Conservation (phyloP, 345 rosid genomes). For the Aquilaria yunnanensis region DNA sequence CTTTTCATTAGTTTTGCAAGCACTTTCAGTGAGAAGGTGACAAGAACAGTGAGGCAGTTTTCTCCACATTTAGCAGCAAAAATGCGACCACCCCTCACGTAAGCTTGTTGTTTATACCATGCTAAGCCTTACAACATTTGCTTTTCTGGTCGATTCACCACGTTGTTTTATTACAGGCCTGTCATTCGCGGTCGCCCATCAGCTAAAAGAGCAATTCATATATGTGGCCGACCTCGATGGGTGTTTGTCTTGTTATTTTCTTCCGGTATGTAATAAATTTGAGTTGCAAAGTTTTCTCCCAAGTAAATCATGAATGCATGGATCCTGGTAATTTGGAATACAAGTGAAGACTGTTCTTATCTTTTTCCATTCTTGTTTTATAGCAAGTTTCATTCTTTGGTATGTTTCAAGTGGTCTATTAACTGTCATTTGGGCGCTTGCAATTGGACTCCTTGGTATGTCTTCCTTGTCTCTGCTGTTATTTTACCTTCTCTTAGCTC, state of each 20-base stretch:
- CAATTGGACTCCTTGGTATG: slow-evolving; percentile 70
- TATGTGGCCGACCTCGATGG: slow-evolving; percentile 89
- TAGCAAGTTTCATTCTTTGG: slow-evolving; percentile 72
- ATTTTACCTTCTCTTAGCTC: slow-evolving; percentile 3
- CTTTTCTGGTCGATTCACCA: neutral
- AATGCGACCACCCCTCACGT: slow-evolving; percentile 84
- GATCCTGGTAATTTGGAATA: neutral
- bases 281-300: neutral
- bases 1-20: slow-evolving; percentile 78
- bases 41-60: slow-evolving; percentile 69
- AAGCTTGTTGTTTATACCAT: slow-evolving; percentile 10
- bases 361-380: neutral
- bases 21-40: slow-evolving; percentile 73
- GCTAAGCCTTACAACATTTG: neutral
- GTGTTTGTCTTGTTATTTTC: slow-evolving; percentile 63
- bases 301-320: neutral
- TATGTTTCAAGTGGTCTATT: slow-evolving; percentile 69
- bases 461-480: slow-evolving; percentile 2
- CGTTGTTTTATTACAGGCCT: slow-evolving; percentile 36
- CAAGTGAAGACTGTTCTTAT: slow-evolving; percentile 6
- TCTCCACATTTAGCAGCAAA: slow-evolving; percentile 90
- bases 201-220: slow-evolving; percentile 58
- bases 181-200: slow-evolving; percentile 89
- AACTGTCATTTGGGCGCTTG: slow-evolving; percentile 68
- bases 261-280: slow-evolving; percentile 35